Evolutionary conservation across 2,329 filamentous ascomycete species (phyloP), one percentile per base, ranked within the genome.

Genomic region (Aspergillus novoparasiticus): DNA sequence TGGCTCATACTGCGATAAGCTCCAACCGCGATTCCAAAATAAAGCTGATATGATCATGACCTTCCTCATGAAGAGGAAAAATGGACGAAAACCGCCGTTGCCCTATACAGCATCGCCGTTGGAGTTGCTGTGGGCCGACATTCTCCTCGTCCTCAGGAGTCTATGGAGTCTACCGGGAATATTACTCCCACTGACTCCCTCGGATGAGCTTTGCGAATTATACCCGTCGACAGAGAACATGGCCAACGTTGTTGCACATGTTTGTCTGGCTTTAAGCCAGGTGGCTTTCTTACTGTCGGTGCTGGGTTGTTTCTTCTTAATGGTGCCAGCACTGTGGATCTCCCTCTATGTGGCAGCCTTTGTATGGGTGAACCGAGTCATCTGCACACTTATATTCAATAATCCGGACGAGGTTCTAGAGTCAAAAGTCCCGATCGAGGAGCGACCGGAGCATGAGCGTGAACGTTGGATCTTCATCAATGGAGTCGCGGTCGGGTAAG

Each of bases 391-490:
- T 2, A 39, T 77, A 19, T 62, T 79, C 58, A 82, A 82, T 61
- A 76, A 78, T 48, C 78, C 83, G 2, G 79, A 84, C 59, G 87
- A 85, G 65, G 82, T 87, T 1, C 75, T 81, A 19, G 76, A 76
- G 1, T 74, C 76, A 19, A 58, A 63, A 21, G 70, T 67, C 2
- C 66, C 68, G 6, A 59, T 70, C 3, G 41, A 61, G 14, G 59
- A 64, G 53, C 57, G 45, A 21, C 80, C 81, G 0, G 81, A 72
- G n/a, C 76, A 80, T 73, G 79, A 81, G 12, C 81, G 87, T 58
- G 91, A 94, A 77, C 85, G 89, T 70, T 94, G 91, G 91, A 83
- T 94, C n/a, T 94, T 91, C 72, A 76, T 94, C 58, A 94, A 94
- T 71, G 91, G 91, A 0, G 87, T 93, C 32, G 86, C 69, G 12